Conservation (phyloP, 768 basidiomycete genomes). For the Leccinellum albellum region DNA sequence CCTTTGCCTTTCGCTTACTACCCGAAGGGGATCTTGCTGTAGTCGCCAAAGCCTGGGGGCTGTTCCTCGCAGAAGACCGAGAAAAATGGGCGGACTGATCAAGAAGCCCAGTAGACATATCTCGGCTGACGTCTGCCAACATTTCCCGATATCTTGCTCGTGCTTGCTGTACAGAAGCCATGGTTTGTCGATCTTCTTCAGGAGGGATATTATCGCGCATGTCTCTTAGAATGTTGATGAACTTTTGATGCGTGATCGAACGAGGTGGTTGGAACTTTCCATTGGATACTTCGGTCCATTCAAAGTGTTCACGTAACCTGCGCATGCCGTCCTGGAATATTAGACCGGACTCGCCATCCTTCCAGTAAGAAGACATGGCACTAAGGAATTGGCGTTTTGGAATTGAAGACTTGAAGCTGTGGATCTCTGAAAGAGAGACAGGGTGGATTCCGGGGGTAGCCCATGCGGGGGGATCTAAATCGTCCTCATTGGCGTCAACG, state of each 20-base stretch:
- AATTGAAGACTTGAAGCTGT: background rate
- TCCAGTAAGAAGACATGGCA: background rate
- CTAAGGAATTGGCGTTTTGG: background rate
- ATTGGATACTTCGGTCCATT: background rate
- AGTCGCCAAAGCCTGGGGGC: too few relatives aligned
- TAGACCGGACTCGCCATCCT: background rate
- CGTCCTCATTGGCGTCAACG: background rate
- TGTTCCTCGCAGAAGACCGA: too few relatives aligned
- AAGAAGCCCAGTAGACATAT: background rate
- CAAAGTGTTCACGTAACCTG: background rate
- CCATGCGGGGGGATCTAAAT: background rate
- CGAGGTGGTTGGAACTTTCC: background rate
- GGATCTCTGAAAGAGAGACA: background rate
- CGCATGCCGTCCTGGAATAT: background rate
- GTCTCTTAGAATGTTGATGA: background rate
- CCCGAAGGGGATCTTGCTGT: background rate
- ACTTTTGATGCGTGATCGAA: background rate
- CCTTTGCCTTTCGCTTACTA: background rate
- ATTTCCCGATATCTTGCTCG: background rate
- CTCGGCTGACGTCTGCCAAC: background rate
- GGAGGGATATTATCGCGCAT: background rate
- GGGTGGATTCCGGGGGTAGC: background rate
- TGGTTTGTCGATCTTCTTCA: background rate
- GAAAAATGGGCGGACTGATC: background rate
- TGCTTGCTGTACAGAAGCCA: background rate